Evolutionary conservation across 345 rosid species (phyloP).

Genomic region (Rubroshorea leprosula): DNA sequence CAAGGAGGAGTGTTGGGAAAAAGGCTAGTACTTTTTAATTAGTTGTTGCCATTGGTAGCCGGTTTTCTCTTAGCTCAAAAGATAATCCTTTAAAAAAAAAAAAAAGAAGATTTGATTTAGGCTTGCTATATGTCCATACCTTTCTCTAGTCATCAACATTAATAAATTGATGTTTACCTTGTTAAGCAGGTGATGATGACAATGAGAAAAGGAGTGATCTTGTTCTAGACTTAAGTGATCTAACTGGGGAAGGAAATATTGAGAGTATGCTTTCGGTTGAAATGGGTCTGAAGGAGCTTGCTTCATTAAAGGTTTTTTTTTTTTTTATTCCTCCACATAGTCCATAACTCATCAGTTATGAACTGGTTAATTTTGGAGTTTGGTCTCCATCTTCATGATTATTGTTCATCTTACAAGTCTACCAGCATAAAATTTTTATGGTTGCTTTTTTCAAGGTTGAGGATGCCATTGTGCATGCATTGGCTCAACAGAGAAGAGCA

Average conservation of each 20-base stretch:
- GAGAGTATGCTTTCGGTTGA: constrained; percentile 98
- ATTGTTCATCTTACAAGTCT: neutral
- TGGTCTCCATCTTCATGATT: constrained; percentile 1
- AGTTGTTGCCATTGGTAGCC: constrained; percentile 6
- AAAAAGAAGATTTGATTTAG: no score
- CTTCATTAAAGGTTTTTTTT: constrained; percentile 72
- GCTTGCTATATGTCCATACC: no score
- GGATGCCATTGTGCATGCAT: constrained; percentile 68
- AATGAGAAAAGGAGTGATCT: constrained; percentile 62
- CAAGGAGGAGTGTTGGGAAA: constrained; percentile 70
- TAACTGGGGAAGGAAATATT: constrained; percentile 95
- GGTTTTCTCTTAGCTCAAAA: neutral
- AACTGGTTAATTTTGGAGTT: neutral
- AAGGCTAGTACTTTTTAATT: constrained; percentile 44
- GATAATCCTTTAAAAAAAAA: no score
- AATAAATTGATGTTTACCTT: constrained; percentile 8
- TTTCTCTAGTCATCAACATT: neutral
- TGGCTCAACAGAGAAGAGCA: constrained; percentile 72
- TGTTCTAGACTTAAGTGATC: constrained; percentile 71
- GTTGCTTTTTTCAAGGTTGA: constrained; percentile 60
- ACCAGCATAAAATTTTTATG: constrained; percentile 14
- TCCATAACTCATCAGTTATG: neutral
- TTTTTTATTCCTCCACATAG: neutral
- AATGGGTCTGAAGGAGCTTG: constrained; percentile 95
- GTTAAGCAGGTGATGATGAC: constrained; percentile 51